A percentile compares a stretch with the other conserved stretches of the same genome.
phyloP scores from a whole-genome alignment of 1,284 basidiomycete species.

The Sporisorium graminicola region DNA sequence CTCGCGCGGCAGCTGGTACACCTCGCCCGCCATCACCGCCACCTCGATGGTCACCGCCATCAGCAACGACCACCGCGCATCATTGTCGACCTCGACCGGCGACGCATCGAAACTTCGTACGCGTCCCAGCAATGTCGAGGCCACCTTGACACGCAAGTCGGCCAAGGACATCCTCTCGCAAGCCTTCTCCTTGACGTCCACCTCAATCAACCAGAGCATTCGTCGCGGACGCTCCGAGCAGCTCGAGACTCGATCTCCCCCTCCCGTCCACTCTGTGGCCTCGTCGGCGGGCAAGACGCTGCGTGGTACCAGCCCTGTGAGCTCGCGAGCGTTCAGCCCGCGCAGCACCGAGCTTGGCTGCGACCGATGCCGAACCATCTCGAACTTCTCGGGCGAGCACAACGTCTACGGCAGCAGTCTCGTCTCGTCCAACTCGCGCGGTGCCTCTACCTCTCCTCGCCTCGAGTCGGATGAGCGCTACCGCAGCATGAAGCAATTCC shows the following conservation, averaged over 20 bases:
- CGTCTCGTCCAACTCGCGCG: conserved; percentile 35
- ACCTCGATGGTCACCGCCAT: conserved; percentile 49
- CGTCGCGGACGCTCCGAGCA: conserved; percentile 38
- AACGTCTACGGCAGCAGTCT: conserved; percentile 46
- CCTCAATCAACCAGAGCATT: conserved; percentile 6
- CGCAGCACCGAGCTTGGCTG: conserved; percentile 42
- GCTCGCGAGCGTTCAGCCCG: conserved; percentile 43
- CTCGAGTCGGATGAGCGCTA: conserved; percentile 31
- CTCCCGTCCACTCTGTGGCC: conserved; percentile 50
- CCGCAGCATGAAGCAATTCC: conserved; percentile 49
- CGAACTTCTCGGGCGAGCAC: conserved; percentile 46
- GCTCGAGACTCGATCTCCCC: conserved; percentile 45
- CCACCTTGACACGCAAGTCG: conserved; percentile 45
- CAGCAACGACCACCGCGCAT: conserved; percentile 27
- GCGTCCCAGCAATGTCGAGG: conserved; percentile 24
- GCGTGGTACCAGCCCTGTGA: conserved; percentile 43
- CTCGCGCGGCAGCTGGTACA: conserved; percentile 55
- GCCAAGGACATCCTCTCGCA: conserved; percentile 44
- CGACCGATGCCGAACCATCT: conserved; percentile 53
- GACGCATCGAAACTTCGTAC: conserved; percentile 14
- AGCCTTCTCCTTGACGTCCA: conserved; percentile 16
- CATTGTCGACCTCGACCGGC: conserved; percentile 11
- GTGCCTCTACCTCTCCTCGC: conserved; percentile 30
- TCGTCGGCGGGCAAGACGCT: conserved; percentile 59
- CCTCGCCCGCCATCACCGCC: conserved; percentile 57